Percentiles rank a stretch among this genome's conserved stretches.
Evolutionary conservation across 73 alveolate species (phyloP).

Genomic region (Paramecium bursaria): DNA sequence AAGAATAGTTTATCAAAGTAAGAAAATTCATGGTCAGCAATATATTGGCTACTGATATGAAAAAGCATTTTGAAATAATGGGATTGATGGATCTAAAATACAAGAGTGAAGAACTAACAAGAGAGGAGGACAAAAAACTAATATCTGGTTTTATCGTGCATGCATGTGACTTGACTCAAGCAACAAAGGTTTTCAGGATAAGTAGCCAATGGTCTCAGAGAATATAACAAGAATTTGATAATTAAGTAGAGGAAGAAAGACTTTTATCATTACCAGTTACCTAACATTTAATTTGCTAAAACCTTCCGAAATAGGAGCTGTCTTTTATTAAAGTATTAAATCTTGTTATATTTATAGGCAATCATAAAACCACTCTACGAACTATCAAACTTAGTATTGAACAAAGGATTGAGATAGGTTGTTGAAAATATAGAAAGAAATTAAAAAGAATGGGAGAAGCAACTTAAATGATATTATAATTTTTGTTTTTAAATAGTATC

Average conservation of each 20-base stretch:
- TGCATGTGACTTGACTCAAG: constrained; percentile 57
- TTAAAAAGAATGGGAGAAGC: constrained; percentile 46
- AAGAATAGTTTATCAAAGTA: constrained; percentile 56
- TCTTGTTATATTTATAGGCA: neutral
- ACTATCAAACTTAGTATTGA: neutral
- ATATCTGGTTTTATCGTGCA: constrained; percentile 64
- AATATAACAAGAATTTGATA: constrained; percentile 60
- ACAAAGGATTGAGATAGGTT: constrained; percentile 14
- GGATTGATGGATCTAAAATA: constrained; percentile 43
- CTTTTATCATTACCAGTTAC: constrained; percentile 61
- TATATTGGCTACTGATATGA: constrained; percentile 68
- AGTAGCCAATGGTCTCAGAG: constrained; percentile 65
- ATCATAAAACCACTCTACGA: constrained; percentile 24
- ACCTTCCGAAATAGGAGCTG: constrained; percentile 39
- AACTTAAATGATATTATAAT: too few relatives aligned
- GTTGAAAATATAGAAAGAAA: constrained; percentile 1
- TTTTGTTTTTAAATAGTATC: too few relatives aligned
- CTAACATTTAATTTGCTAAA: constrained; percentile 55
- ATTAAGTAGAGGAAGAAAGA: constrained; percentile 65
- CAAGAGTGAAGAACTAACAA: constrained; percentile 20
- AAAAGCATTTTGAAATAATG: constrained; percentile 62
- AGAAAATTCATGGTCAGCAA: constrained; percentile 56
- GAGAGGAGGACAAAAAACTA: constrained; percentile 1
- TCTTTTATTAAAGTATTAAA: constrained; percentile 49
- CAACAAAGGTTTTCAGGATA: constrained; percentile 60